Base-by-base conservation (phyloP, 2,329 filamentous ascomycete genomes). In the Coniochaeta prunicola region DNA sequence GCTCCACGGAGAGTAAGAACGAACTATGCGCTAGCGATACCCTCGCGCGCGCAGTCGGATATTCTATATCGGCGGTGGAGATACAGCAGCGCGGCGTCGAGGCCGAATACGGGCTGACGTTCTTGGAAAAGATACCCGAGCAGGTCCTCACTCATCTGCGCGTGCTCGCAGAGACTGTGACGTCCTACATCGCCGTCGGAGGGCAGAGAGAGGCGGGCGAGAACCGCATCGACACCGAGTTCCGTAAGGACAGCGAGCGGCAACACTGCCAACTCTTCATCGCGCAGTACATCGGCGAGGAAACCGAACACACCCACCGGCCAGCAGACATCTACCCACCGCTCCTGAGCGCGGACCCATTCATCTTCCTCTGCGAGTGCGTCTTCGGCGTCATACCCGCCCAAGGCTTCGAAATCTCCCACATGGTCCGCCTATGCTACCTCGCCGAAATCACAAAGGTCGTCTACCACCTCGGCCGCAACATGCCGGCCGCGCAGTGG, bases 371-470 rank as follows among this genome's bases (percentile, higher is more conserved):
- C 57, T 86, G 90, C 15, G 90, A 96, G 69, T 87, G 85, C 66
- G 85, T 90, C 1, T 83, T 92, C 57, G 88, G 86, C 58, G 71
- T 96, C 19, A 80, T 83, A 7, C 81, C 88, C 9, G 81, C 87
- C 1, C 82, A 91, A 30, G 78, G 83, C 42, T 80, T 90, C 40
- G 90, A 96, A 58, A 84, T 96, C 45, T 83, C 87, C 42, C 89
- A 96, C 70, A 73, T 97, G 57, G 74, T 97, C 56, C 86, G 89
- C 38, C 77, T 97, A 53, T 97, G 92, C 74, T 97, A 96, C 69
- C 80, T 96, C 58, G 91, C 91, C 2, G 94, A 99, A 73, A 85
- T 99, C 59, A 85, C 96, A 60, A 96, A 96, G 74, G 86, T 92
- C 6, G 81, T 91, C 17, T 80, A 79, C 61, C 78, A 83, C 66